Evolutionary conservation across 2,329 filamentous ascomycete genomes (phyloP).

Genomic region (Xylariaceae sp.): DNA sequence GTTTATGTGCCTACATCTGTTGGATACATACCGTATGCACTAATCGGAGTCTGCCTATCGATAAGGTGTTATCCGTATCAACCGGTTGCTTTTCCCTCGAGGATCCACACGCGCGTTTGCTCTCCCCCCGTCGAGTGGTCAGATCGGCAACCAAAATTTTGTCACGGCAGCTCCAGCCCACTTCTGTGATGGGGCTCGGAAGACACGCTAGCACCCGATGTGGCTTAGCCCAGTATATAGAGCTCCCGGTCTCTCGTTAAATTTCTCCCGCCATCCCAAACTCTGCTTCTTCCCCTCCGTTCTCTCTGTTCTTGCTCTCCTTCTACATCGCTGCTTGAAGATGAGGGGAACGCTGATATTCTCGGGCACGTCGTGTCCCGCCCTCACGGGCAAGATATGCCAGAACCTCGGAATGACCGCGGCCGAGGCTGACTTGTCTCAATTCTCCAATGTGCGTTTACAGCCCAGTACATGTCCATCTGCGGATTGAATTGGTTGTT

Average conservation of each 20-base stretch:
- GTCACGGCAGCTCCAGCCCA: too few species aligned
- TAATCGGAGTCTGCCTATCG: too few species aligned
- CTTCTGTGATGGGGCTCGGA: neutral
- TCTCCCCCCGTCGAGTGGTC: neutral
- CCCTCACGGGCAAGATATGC: slow-evolving; percentile 61
- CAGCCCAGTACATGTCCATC: slow-evolving; percentile 4
- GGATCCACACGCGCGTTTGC: neutral
- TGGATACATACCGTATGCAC: too few species aligned
- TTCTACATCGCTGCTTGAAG: slow-evolving; percentile 23
- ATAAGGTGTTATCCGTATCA: too few species aligned
- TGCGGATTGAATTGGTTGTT: slow-evolving; percentile 7
- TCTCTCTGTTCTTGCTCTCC: slow-evolving; percentile 27
- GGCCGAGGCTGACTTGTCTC: slow-evolving; percentile 59
- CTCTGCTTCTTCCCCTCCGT: slow-evolving; percentile 23
- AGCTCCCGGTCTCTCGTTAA: slow-evolving; percentile 9
- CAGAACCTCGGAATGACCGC: slow-evolving; percentile 62
- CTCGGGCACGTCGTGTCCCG: slow-evolving; percentile 61
- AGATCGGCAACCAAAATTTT: neutral
- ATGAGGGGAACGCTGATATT: slow-evolving; percentile 66
- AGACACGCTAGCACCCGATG: neutral
- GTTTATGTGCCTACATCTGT: too few species aligned
- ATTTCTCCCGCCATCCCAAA: slow-evolving; percentile 21
- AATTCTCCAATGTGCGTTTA: slow-evolving; percentile 62
- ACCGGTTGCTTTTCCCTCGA: too few species aligned
- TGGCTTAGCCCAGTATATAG: neutral